phyloP scores from a whole-genome alignment of 2,329 filamentous ascomycete species.

The Aspergillus sp. region DNA sequence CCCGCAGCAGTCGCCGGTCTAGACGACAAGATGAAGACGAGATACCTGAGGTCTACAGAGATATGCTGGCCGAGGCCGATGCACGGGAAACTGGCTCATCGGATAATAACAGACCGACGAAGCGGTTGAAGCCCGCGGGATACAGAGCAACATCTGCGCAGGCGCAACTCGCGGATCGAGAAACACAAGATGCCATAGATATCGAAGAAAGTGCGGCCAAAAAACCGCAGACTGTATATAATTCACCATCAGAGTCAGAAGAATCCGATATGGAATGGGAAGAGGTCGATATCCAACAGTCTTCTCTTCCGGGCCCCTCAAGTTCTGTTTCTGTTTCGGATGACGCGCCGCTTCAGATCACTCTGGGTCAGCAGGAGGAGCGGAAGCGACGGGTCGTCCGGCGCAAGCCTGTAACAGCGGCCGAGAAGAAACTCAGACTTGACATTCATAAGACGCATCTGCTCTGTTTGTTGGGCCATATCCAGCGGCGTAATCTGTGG shows the following conservation, averaged over 20 bases:
- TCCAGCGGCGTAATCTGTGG: constrained; percentile 78
- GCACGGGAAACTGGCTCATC: constrained; percentile 28
- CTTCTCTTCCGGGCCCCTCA: constrained; percentile 22
- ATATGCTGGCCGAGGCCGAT: constrained; percentile 44
- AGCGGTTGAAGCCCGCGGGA: constrained; percentile 39
- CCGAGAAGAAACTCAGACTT: constrained; percentile 62
- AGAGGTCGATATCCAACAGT: constrained; percentile 52
- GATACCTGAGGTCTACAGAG: constrained; percentile 39
- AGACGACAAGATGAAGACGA: constrained; percentile 19
- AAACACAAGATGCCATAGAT: constrained; percentile 9
- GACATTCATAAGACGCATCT: constrained; percentile 85
- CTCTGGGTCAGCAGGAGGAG: constrained; percentile 33
- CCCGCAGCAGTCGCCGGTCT: constrained; percentile 3
- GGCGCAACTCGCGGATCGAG: constrained; percentile 8
- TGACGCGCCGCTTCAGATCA: constrained; percentile 37
- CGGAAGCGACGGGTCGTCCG: constrained; percentile 29
- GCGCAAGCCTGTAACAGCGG: constrained; percentile 54
- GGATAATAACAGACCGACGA: constrained; percentile 31
- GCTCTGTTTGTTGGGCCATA: constrained; percentile 77
- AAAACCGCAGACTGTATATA: constrained; percentile 34
- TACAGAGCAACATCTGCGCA: constrained; percentile 16
- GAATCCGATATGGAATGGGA: constrained; percentile 67
- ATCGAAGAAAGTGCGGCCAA: constrained; percentile 12
- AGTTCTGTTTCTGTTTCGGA: constrained; percentile 9
- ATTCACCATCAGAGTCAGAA: constrained; percentile 51